phyloP scores from a whole-genome alignment of 768 basidiomycete genomes.

The Fibroporia radiculosa region DNA sequence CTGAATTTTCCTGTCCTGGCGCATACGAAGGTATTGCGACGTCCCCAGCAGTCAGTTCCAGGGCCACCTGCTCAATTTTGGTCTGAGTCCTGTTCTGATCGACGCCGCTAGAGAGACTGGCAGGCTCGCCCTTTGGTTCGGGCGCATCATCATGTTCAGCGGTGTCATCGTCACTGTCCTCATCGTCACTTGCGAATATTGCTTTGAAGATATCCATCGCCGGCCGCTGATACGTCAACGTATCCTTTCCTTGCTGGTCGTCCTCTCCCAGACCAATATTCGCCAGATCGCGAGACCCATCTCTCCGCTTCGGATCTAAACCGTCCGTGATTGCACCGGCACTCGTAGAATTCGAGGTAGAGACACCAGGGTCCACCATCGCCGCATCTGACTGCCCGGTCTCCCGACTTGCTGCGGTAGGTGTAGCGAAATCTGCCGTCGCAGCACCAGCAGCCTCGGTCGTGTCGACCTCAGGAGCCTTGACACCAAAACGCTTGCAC shows the following conservation, averaged over 20 bases:
- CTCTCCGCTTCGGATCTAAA: not conserved
- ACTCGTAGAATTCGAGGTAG: not conserved
- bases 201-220: conserved; percentile 94
- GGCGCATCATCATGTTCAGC: conserved; percentile 21
- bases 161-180: conserved; percentile 73
- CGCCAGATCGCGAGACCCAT: conserved; percentile 43
- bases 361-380: not conserved
- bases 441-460: conserved; percentile 16
- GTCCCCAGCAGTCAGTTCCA: conserved; percentile 4
- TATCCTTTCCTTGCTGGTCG: conserved; percentile 81
- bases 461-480: conserved; percentile 68
- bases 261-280: conserved; percentile 92
- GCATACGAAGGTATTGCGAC: not conserved
- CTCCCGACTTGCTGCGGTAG: conserved; percentile 8
- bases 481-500: conserved; percentile 91
- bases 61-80: conserved; percentile 6
- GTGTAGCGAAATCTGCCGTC: conserved; percentile 9
- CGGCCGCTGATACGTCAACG: conserved; percentile 81
- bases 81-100: too few species aligned
- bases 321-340: conserved; percentile 10
- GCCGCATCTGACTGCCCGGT: not conserved
- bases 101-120: not conserved
- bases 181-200: conserved; percentile 93
- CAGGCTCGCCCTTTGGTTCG: not conserved
- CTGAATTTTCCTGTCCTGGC: not conserved